A percentile compares a stretch with the other conserved stretches of the same genome.
Conservation (phyloP, 805 yeast genomes). For the Limtongia smithiae region DNA sequence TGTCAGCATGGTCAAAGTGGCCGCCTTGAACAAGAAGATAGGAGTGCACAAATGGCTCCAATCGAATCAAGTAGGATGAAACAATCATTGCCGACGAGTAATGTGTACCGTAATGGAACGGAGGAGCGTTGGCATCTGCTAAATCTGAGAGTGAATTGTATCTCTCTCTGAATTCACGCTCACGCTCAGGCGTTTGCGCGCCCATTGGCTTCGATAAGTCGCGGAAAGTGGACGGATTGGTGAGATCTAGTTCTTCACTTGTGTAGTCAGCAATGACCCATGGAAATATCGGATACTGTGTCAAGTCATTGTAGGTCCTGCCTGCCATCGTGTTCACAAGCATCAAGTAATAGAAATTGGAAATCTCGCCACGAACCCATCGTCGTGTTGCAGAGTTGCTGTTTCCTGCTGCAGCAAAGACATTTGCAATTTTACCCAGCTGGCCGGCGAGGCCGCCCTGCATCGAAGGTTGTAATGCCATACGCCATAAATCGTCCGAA, state of each 20-base stretch:
- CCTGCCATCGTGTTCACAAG: conserved; percentile 81
- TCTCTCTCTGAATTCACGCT: conserved; percentile 61
- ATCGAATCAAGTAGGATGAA: conserved; percentile 68
- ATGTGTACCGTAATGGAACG: conserved; percentile 91
- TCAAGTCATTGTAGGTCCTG: conserved; percentile 79
- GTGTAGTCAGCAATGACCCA: conserved; percentile 85
- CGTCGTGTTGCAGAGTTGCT: conserved; percentile 52
- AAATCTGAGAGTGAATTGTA: conserved; percentile 66
- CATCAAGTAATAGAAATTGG: conserved; percentile 79
- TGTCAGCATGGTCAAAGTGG: conserved; percentile 81
- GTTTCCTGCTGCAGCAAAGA: conserved; percentile 41
- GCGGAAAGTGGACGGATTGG: conserved; percentile 59
- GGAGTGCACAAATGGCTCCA: conserved; percentile 78
- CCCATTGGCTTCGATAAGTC: conserved; percentile 91
- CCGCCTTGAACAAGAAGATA: conserved; percentile 81
- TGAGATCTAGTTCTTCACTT: conserved; percentile 64
- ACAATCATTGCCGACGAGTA: conserved; percentile 94
- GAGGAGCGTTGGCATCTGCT: conserved; percentile 57
- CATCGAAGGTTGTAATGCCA: conserved; percentile 24
- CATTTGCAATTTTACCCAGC: conserved; percentile 47
- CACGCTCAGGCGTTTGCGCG: conserved; percentile 64
- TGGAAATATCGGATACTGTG: conserved; percentile 89
- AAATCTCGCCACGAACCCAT: conserved; percentile 76
- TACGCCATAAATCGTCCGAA: conserved; percentile 26
- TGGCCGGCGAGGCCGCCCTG: conserved; percentile 33